Evolutionary conservation across 2,329 filamentous ascomycete species (phyloP).

Genomic region (Periconia sp.): DNA sequence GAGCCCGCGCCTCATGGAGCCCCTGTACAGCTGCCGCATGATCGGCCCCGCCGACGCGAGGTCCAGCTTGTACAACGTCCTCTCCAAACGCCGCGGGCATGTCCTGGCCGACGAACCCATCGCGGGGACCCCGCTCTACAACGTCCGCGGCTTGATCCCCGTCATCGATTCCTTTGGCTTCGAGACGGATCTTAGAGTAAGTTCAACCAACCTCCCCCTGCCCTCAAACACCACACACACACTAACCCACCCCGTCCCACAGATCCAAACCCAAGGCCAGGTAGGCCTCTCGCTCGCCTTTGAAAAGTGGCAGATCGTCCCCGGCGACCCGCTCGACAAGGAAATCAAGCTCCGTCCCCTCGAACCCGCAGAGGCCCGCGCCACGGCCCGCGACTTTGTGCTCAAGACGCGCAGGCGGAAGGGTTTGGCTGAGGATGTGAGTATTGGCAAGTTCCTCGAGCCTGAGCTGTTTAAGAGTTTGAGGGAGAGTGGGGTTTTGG

Average conservation of each 20-base stretch:
- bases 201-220: slow-evolving; percentile 4
- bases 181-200: slow-evolving; percentile 82
- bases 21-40: slow-evolving; percentile 89
- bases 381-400: slow-evolving; percentile 92
- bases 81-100: slow-evolving; percentile 85
- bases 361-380: slow-evolving; percentile 84
- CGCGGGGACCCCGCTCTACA: slow-evolving; percentile 90
- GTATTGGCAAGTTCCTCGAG: slow-evolving; percentile 93
- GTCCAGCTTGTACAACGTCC: slow-evolving; percentile 85
- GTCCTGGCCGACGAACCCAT: slow-evolving; percentile 93
- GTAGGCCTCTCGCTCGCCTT: slow-evolving; percentile 91
- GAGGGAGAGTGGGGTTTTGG: slow-evolving; percentile 85
- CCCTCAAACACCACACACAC: not conserved
- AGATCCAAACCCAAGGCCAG: slow-evolving; percentile 90
- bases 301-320: slow-evolving; percentile 93
- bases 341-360: slow-evolving; percentile 79
- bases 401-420: slow-evolving; percentile 93
- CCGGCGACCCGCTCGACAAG: slow-evolving; percentile 90
- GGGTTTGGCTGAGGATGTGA: slow-evolving; percentile 92
- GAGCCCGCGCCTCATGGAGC: slow-evolving; percentile 94
- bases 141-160: slow-evolving; percentile 85
- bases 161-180: slow-evolving; percentile 98
- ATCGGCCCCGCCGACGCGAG: slow-evolving; percentile 89
- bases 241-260: not conserved
- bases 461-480: slow-evolving; percentile 87